phyloP scores from a whole-genome alignment of 345 rosid genomes.

The Diplotaxis tenuifolia region DNA sequence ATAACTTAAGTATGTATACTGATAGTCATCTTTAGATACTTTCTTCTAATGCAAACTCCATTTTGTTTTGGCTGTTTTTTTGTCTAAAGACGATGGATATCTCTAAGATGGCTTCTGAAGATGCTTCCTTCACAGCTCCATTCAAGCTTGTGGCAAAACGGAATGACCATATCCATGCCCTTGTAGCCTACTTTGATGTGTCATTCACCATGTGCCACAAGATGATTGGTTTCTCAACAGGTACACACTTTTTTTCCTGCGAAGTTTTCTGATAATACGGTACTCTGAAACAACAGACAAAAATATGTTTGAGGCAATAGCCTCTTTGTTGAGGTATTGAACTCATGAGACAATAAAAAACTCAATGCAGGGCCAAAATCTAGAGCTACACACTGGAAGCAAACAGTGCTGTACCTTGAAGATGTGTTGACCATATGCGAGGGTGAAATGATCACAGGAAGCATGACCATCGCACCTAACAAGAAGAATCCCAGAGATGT shows the following conservation, averaged over 20 bases:
- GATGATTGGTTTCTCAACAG: constrained; percentile 91
- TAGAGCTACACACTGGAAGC: constrained; percentile 88
- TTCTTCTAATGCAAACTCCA: constrained; percentile 3
- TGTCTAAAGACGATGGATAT: constrained; percentile 87
- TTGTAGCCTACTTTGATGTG: no score
- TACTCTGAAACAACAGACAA: background rate
- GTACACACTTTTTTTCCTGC: constrained; percentile 37
- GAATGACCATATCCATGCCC: constrained; percentile 85
- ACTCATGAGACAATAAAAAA: background rate
- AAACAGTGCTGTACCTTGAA: constrained; percentile 84
- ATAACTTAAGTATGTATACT: background rate
- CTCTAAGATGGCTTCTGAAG: constrained; percentile 86
- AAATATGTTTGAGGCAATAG: background rate
- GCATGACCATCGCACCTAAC: constrained; percentile 85
- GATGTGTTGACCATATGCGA: constrained; percentile 83
- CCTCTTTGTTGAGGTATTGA: background rate
- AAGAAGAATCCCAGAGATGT: constrained; percentile 88
- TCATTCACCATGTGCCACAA: constrained; percentile 90
- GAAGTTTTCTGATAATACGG: background rate
- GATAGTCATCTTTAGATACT: background rate
- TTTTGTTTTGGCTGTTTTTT: constrained; percentile 1
- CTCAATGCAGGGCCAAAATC: constrained; percentile 63
- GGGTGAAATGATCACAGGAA: constrained; percentile 74
- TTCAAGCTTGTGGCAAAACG: constrained; percentile 84
- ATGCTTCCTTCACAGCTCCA: no score